A percentile compares a stretch with the other conserved stretches of the same genome.
Conservation (phyloP, 129 eudicot genomes). For the Sambucus nigra region DNA sequence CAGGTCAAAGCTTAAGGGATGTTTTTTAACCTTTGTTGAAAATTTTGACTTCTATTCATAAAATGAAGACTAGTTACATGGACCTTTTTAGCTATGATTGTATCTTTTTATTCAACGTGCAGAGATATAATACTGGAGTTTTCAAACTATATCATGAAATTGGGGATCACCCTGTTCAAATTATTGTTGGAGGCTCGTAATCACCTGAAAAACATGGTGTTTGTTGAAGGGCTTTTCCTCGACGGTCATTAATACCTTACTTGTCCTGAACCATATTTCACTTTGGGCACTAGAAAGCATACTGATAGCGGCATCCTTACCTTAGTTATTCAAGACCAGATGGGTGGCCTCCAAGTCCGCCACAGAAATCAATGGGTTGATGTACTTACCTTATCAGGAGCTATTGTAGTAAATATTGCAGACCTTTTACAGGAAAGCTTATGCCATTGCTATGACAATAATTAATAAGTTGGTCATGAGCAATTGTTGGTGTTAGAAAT, state of each 20-base stretch:
- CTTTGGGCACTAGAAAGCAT: background rate
- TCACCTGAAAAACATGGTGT: slow-evolving; percentile 1
- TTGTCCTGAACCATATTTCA: slow-evolving; percentile 12
- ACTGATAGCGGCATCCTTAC: slow-evolving; percentile 7
- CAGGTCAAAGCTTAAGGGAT: no score
- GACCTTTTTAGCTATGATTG: no score
- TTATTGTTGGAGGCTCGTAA: slow-evolving; percentile 22
- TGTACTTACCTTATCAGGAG: slow-evolving; percentile 6
- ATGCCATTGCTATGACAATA: no score
- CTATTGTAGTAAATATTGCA: slow-evolving; percentile 9
- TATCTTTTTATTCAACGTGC: background rate
- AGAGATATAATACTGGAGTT: slow-evolving; percentile 10
- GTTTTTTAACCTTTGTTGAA: no score
- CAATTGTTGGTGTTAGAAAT: no score
- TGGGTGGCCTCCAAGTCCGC: slow-evolving; percentile 13
- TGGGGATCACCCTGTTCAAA: slow-evolving; percentile 24
- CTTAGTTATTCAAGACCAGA: slow-evolving; percentile 6
- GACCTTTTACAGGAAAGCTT: slow-evolving; percentile 18
- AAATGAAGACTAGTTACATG: no score
- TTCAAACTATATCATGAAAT: slow-evolving; percentile 17
- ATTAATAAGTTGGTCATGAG: no score
- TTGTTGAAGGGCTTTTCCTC: background rate
- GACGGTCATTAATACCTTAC: slow-evolving; percentile 10
- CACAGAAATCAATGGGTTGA: slow-evolving; percentile 9
- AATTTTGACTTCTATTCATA: no score